Evolutionary conservation across 2,329 filamentous ascomycete genomes (phyloP).

Genomic region (Diaporthe australafricana): DNA sequence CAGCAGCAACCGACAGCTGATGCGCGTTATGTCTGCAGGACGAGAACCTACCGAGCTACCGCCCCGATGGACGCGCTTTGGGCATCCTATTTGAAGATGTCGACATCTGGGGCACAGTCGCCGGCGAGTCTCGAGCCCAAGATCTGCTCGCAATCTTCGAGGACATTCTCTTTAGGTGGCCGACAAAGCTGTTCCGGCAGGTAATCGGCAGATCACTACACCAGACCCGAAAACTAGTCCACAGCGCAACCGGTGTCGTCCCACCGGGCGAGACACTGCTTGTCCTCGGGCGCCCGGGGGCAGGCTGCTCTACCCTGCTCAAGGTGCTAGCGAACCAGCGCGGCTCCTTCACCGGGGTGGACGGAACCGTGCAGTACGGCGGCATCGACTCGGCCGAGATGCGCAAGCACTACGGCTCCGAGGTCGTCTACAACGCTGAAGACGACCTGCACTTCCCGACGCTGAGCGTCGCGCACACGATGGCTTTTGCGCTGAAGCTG

Average conservation of each 20-base stretch:
- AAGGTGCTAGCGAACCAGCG: conserved; percentile 46
- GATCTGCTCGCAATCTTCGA: not conserved
- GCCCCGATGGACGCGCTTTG: not conserved
- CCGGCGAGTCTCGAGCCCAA: not conserved
- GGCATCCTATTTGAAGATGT: conserved; percentile 1
- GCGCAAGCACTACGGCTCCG: conserved; percentile 42
- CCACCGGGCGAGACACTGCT: conserved; percentile 38
- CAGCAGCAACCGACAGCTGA: not conserved
- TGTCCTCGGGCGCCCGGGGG: conserved; percentile 47
- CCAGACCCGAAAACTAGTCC: not conserved
- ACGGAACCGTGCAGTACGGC: conserved; percentile 44
- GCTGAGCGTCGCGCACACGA: conserved; percentile 73
- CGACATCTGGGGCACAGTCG: conserved; percentile 1
- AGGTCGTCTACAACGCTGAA: conserved; percentile 49
- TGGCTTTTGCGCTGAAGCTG: conserved; percentile 70
- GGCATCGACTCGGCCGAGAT: conserved; percentile 39
- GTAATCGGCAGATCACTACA: not conserved
- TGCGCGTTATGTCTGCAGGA: not conserved
- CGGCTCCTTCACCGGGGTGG: conserved; percentile 44
- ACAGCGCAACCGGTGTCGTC: not conserved
- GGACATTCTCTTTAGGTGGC: not conserved
- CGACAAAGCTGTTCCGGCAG: not conserved
- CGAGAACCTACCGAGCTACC: not conserved
- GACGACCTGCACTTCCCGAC: conserved; percentile 77
- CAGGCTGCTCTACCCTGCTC: conserved; percentile 48